Evolutionary conservation across 345 rosid species (phyloP).

Genomic region (Boechera retrofracta): DNA sequence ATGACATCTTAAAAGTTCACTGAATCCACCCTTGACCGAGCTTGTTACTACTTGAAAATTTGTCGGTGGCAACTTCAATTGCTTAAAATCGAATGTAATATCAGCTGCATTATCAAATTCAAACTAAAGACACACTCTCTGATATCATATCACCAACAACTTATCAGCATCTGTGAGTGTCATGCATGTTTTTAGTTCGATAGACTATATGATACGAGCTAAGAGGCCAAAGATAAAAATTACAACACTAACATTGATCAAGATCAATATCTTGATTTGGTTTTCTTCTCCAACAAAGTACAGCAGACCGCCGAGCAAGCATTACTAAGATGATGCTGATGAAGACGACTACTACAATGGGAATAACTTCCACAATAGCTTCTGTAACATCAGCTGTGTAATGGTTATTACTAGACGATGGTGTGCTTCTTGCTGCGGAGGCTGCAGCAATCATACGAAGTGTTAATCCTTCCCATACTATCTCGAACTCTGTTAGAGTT

Average conservation of each 20-base stretch:
- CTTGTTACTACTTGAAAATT: background rate
- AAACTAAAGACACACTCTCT: no score
- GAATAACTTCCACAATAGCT: background rate
- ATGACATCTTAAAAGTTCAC: constrained; percentile 4
- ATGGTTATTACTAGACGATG: no score
- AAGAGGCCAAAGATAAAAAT: background rate
- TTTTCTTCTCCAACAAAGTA: constrained; percentile 6
- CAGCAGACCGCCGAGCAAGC: background rate
- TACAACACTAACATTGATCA: background rate
- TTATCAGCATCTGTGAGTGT: no score
- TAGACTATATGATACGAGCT: background rate
- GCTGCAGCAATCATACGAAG: background rate
- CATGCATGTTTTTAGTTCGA: background rate
- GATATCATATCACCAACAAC: no score
- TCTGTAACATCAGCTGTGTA: no score
- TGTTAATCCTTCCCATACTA: background rate
- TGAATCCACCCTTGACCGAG: constrained; percentile 2
- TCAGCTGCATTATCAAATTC: background rate
- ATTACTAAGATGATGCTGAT: background rate
- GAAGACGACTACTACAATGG: background rate
- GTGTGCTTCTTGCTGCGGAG: background rate
- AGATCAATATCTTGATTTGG: background rate
- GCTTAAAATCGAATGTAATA: background rate
- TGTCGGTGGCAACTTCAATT: background rate
- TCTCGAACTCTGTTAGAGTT: constrained; percentile 5